Conservation (phyloP, 2,329 filamentous ascomycete species). For the Venturiaceae sp. region DNA sequence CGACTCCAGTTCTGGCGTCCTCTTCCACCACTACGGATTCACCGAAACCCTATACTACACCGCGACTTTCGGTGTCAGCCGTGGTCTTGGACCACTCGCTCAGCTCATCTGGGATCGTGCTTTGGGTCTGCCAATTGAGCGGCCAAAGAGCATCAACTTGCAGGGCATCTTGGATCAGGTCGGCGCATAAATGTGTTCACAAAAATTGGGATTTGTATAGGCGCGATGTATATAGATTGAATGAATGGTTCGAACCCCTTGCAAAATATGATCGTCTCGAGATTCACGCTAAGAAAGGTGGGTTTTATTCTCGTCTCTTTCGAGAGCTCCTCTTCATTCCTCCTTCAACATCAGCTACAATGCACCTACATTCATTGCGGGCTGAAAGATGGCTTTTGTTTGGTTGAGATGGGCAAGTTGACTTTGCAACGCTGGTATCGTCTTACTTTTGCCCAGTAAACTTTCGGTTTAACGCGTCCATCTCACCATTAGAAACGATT, state of each 20-base stretch:
- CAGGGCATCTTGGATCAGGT: slow-evolving; percentile 65
- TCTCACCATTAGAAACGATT: too few relatives aligned
- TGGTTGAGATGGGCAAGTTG: too few relatives aligned
- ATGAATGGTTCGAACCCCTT: not conserved
- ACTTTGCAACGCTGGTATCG: too few relatives aligned
- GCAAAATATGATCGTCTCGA: too few relatives aligned
- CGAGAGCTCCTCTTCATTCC: too few relatives aligned
- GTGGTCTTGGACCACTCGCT: slow-evolving; percentile 74
- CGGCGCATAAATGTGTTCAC: not conserved
- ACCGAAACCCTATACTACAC: slow-evolving; percentile 94
- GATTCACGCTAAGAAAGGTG: too few relatives aligned
- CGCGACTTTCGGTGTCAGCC: slow-evolving; percentile 59
- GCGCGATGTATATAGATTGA: not conserved
- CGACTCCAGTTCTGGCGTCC: slow-evolving; percentile 81
- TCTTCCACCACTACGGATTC: slow-evolving; percentile 98
- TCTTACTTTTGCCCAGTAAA: too few relatives aligned
- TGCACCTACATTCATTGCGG: too few relatives aligned
- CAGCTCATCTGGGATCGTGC: slow-evolving; percentile 96
- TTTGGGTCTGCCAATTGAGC: slow-evolving; percentile 88
- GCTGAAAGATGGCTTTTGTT: too few relatives aligned
- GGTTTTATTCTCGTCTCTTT: too few relatives aligned
- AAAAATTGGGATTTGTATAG: not conserved
- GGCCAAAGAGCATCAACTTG: slow-evolving; percentile 95
- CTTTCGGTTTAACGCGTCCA: too few relatives aligned
- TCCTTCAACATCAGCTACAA: too few relatives aligned